Evolutionary conservation across 2,329 filamentous ascomycete species (phyloP).

Genomic region (Sclerotinia spermophila): DNA sequence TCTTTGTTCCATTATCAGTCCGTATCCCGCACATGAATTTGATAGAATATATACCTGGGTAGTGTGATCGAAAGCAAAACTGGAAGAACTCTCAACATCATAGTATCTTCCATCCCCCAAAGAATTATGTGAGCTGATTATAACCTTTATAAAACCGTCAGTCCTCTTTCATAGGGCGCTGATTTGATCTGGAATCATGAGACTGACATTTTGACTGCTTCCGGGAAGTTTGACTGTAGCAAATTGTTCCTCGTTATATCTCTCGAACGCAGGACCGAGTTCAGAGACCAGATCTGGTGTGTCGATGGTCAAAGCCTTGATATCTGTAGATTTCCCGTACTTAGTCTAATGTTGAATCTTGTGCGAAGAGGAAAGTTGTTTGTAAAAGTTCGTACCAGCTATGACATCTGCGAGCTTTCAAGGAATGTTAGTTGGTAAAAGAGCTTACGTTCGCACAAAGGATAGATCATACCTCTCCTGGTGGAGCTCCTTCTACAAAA

Average conservation of each 20-base stretch:
- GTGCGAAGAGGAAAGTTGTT: background rate
- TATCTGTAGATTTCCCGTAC: slow-evolving; percentile 55
- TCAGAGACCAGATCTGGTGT: slow-evolving; percentile 64
- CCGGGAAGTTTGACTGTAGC: slow-evolving; percentile 85
- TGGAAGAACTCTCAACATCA: slow-evolving; percentile 82
- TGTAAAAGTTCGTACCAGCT: slow-evolving; percentile 56
- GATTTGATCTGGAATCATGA: background rate
- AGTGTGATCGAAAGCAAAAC: slow-evolving; percentile 82
- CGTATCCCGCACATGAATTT: too few species aligned
- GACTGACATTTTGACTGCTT: slow-evolving; percentile 67
- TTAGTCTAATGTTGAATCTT: background rate
- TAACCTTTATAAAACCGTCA: slow-evolving; percentile 47
- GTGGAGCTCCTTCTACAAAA: slow-evolving; percentile 91
- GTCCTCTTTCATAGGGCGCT: background rate
- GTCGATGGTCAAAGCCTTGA: slow-evolving; percentile 77
- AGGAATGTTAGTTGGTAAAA: slow-evolving; percentile 26
- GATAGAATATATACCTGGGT: slow-evolving; percentile 56
- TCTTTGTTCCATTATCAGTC: slow-evolving; percentile 45
- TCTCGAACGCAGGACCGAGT: slow-evolving; percentile 79
- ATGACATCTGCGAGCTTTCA: slow-evolving; percentile 79
- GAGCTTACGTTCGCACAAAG: slow-evolving; percentile 3
- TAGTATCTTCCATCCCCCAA: slow-evolving; percentile 81
- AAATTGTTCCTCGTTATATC: slow-evolving; percentile 96
- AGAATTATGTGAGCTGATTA: slow-evolving; percentile 83
- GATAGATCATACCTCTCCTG: slow-evolving; percentile 73